Evolutionary conservation across 306 rosid species (phyloP).

Genomic region (Citrullus mucosospermus): DNA sequence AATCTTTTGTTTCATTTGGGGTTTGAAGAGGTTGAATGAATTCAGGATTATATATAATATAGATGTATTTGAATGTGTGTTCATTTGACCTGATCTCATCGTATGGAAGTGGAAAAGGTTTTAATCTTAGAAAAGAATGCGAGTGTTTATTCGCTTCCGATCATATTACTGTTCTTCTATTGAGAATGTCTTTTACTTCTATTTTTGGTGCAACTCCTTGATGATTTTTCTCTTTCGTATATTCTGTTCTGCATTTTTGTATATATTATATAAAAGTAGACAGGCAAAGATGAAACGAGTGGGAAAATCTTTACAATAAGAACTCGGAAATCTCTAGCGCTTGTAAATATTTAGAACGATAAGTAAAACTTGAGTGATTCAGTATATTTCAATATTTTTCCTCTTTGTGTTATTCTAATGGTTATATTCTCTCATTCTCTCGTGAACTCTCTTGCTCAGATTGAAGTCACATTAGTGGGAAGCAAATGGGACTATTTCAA

Average conservation of each 20-base stretch:
- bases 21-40: neutral
- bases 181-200: neutral
- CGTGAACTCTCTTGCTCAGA: neutral
- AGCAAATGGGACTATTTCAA: slow-evolving; percentile 17
- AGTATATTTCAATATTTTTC: neutral
- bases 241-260: neutral
- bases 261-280: no score
- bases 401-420: neutral
- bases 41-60: neutral
- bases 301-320: neutral
- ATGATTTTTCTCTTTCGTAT: neutral
- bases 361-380: no score
- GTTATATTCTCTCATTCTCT: neutral
- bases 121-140: neutral
- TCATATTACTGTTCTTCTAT: neutral
- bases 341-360: no score
- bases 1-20: neutral
- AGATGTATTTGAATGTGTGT: neutral
- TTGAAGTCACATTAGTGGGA: neutral
- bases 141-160: neutral
- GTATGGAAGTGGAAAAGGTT: neutral
- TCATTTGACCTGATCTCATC: neutral
- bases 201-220: neutral
- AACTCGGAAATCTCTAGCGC: neutral
- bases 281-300: neutral